Conservation (phyloP, 768 basidiomycete genomes). For the Botryobasidium botryosum region DNA sequence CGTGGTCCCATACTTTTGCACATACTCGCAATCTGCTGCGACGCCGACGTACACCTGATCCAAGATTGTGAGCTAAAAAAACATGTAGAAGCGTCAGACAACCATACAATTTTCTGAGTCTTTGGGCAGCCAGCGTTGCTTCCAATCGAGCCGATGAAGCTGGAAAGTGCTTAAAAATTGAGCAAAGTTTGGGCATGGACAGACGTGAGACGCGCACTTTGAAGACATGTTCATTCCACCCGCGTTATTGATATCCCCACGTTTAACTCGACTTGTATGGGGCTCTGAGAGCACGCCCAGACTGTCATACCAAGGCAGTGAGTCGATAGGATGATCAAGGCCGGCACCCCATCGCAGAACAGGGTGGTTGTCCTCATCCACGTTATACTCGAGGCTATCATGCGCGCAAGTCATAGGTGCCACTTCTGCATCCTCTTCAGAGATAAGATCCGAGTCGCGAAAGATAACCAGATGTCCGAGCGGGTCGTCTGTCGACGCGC, state of each 20-base stretch:
- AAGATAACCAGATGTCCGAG: slow-evolving; percentile 50
- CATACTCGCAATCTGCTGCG: slow-evolving; percentile 75
- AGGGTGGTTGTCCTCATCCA: slow-evolving; percentile 36
- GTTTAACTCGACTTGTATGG: no score
- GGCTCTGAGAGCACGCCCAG: no score
- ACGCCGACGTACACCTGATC: slow-evolving; percentile 54
- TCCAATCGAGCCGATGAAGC: slow-evolving; percentile 56
- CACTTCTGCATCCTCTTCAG: slow-evolving; percentile 22
- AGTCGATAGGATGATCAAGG: slow-evolving; percentile 11
- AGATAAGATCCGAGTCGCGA: slow-evolving; percentile 53
- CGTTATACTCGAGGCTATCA: slow-evolving; percentile 52
- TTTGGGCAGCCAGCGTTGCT: slow-evolving; percentile 53
- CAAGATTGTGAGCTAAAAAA: not conserved
- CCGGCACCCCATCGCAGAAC: slow-evolving; percentile 22
- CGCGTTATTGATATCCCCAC: no score
- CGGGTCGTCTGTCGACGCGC: slow-evolving; percentile 24
- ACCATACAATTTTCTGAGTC: slow-evolving; percentile 46
- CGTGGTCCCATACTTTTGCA: slow-evolving; percentile 40
- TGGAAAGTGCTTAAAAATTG: slow-evolving; percentile 17
- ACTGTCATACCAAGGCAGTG: slow-evolving; percentile 15
- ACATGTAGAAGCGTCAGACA: not conserved
- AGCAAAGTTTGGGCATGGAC: not conserved
- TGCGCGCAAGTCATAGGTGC: slow-evolving; percentile 38
- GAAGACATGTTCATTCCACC: slow-evolving; percentile 30
- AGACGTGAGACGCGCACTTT: slow-evolving; percentile 27